phyloP scores from a whole-genome alignment of 2,329 filamentous ascomycete genomes.

The Penicillium sp. region DNA sequence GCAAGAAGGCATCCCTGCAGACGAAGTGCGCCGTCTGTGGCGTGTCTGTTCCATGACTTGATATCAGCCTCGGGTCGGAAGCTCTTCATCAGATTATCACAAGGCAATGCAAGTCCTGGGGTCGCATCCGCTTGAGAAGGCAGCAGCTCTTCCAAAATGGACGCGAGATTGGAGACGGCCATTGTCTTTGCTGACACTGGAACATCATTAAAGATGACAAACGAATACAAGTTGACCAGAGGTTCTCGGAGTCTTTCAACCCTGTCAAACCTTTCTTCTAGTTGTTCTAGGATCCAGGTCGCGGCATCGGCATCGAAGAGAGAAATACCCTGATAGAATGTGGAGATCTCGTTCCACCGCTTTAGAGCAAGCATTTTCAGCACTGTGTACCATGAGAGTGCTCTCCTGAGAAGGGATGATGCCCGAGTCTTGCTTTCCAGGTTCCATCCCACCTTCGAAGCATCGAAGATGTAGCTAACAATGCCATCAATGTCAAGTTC shows the following conservation, averaged over 20 bases:
- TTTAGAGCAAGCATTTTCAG: constrained; percentile 24
- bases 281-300: constrained; percentile 35
- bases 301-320: constrained; percentile 34
- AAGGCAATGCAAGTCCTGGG: constrained; percentile 27
- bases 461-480: constrained; percentile 27
- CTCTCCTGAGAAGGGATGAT: constrained; percentile 37
- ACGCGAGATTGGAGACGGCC: constrained; percentile 35
- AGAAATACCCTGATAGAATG: constrained; percentile 27
- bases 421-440: constrained; percentile 31
- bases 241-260: constrained; percentile 22
- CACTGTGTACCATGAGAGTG: constrained; percentile 32
- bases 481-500: constrained; percentile 29
- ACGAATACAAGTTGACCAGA: constrained; percentile 31
- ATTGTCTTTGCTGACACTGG: constrained; percentile 28
- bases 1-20: constrained; percentile 40
- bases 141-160: constrained; percentile 30
- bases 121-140: constrained; percentile 15
- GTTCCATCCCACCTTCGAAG: constrained; percentile 25
- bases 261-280: constrained; percentile 26
- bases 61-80: constrained; percentile 25
- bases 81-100: constrained; percentile 24
- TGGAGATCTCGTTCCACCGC: constrained; percentile 17
- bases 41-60: constrained; percentile 36
- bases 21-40: constrained; percentile 37
- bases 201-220: constrained; percentile 27